These are phyloP conservation scores for Annulohypoxylon maeteangense DNA, from an alignment of 495 filamentous ascomycete genomes.

Conservation along the genomic window DNA sequence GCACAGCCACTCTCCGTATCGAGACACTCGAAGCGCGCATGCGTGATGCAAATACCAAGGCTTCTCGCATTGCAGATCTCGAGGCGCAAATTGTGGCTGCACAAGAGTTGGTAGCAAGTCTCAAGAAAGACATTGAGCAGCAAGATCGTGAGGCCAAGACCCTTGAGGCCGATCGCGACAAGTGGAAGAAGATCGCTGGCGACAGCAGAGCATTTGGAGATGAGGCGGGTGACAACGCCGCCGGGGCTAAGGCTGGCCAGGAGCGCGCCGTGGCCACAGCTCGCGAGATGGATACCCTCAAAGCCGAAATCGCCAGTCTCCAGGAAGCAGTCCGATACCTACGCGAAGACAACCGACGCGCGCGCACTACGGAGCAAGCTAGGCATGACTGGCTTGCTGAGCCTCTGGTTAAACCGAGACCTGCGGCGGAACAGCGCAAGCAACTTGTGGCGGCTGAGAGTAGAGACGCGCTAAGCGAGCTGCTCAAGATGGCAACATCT, in stretches of 20 bases:
- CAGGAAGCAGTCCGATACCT: constrained; percentile 82
- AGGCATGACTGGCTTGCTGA: constrained; percentile 72
- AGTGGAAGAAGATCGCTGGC: constrained; percentile 78
- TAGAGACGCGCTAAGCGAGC: constrained; percentile 73
- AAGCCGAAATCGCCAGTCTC: constrained; percentile 73
- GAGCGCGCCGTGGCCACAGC: constrained; percentile 74
- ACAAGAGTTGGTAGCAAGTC: constrained; percentile 63
- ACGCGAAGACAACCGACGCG: constrained; percentile 78
- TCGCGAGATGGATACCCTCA: constrained; percentile 78
- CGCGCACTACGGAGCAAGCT: constrained; percentile 69
- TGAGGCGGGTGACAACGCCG: constrained; percentile 48
- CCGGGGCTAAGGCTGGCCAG: constrained; percentile 63
- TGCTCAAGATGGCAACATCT: constrained; percentile 72
- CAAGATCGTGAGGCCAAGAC: constrained; percentile 66
- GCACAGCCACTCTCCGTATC: constrained; percentile 85
- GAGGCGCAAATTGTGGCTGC: constrained; percentile 68
- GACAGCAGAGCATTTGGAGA: constrained; percentile 70
- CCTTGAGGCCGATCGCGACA: constrained; percentile 73
- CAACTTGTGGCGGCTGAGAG: constrained; percentile 72
- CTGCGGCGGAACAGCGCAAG: constrained; percentile 64
- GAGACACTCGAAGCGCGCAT: constrained; percentile 86
- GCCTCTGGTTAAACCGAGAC: constrained; percentile 65
- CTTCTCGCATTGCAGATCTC: constrained; percentile 70
- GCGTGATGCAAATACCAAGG: constrained; percentile 79
- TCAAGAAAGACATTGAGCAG: constrained; percentile 72